Percentiles rank a stretch among this genome's conserved stretches.
phyloP scores from a whole-genome alignment of 2,329 filamentous ascomycete species.

The Fusarium tjaetaba region DNA sequence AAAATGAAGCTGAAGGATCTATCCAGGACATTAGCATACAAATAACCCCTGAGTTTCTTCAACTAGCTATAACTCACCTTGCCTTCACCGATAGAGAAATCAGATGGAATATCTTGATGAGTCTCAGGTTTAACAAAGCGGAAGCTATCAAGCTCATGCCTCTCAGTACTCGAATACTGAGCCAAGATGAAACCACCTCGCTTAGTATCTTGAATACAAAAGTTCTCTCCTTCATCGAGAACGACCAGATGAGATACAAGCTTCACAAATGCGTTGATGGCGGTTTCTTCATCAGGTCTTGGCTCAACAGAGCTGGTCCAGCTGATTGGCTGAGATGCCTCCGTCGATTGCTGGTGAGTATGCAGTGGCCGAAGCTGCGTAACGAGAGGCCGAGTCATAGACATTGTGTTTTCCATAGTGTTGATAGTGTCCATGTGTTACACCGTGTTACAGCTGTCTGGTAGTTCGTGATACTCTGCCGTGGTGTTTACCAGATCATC shows the following conservation, averaged over 20 bases:
- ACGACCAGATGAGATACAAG: not conserved
- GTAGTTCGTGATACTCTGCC: not conserved
- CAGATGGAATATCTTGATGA: not conserved
- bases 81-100: constrained; percentile 17
- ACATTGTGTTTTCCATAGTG: constrained; percentile 4
- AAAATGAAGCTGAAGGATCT: not conserved
- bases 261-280: not conserved
- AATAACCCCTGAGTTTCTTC: no score
- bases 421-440: not conserved
- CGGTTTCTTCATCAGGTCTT: not conserved
- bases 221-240: not conserved
- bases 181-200: not conserved
- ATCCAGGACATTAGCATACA: not conserved
- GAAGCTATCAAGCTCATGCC: accelerated
- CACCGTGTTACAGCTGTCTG: not conserved
- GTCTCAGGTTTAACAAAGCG: not conserved
- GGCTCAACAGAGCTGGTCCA: constrained; percentile 1
- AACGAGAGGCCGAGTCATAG: not conserved
- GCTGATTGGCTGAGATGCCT: not conserved
- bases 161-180: not conserved
- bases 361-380: constrained; percentile 31
- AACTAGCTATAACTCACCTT: not conserved
- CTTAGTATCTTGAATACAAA: constrained; percentile 5
- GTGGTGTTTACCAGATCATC: constrained; percentile 1
- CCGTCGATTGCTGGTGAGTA: not conserved